Evolutionary conservation across 371 early-diverging fungal genomes (phyloP), one percentile per base, ranked within the genome.

Genomic region (Catenaria anguillulae): DNA sequence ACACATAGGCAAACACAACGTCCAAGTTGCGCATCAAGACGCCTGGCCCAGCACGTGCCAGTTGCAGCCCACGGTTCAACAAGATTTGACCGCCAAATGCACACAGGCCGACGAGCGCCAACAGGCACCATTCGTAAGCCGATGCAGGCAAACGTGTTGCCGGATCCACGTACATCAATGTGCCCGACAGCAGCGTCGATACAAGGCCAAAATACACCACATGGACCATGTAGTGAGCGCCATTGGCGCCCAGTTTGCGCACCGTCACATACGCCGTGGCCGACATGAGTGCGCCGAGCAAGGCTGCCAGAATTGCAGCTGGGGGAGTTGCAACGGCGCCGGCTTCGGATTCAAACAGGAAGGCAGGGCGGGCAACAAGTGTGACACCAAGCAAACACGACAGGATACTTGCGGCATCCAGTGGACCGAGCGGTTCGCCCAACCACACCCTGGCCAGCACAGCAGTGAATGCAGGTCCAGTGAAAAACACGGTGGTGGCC

Each of bases 11-110:
- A 69, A 87, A 85, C 2, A 88, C 83, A 26, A 90, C 82, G 66
- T 90, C 89, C 58, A 83, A 72, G 73, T 86, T 87, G 59, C 89
- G 81, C 83, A 88, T 84, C 66, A 90, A 60, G 1, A 85, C 84
- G 35, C 79, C 85, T 4, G 85, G 87, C 0, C 89, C 89, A 21
- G 86, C 79, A 31, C 84, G 83, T 15, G 85, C 84, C 68, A 85
- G 62, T 68, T 88, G 88, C 62, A 90, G 64, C 60, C 88, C 87
- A 64, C 75, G 69, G 63, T 87, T 88, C 37, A 88, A 71, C 6
- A 88, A 72, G 40, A 79, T 78, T 69, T 90, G 89, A n/a, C 87
- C 88, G 13, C 78, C 33, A 65, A 86, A 87, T 5, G 89, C 84
- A 55, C 75, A 66, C 0, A 76, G 56, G 13, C 84, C 88, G 6